Evolutionary conservation across 169 alveolate species (phyloP), one percentile per base, ranked within the genome.

Genomic region (Plasmodium gaboni): DNA sequence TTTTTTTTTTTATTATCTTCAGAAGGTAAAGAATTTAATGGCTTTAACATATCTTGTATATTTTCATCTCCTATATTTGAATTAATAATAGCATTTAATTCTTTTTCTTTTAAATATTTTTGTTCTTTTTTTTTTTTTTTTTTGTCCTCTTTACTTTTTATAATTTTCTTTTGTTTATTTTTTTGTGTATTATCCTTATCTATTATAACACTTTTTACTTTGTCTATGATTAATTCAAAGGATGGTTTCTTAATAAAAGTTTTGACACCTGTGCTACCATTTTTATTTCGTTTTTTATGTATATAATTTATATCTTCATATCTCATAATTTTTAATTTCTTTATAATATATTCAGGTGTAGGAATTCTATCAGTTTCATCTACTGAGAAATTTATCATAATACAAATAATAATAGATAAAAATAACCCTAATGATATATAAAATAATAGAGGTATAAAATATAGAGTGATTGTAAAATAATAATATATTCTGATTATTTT

Each of bases 321-420:
- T 51, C 85, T 74, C 22, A 78, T 73, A 12, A 92, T 93, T 67
- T 87, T 70, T 73, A 94, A 70, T 88, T 86, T 80, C 15, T 32
- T 74, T 61, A 94, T 38, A 12, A 92, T 60, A 78, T 64, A 73
- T 64, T 70, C 53, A 1, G 90, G 90, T 1, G 90, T 80, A 22
- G 90, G 90, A 13, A 80, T 80, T 13, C 90, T 57, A 53, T 80
- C 80, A 46, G 38, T 28, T 67, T 80, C 90, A 51, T 80, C 83
- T 1, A 80, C 90, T 1, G 90, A 80, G 32, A 65, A 67, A 44
- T 80, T 50, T 19, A 80, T 55, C 15, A 80, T 67, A 71, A 80
- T 70, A 32, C 90, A 80, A 28, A 80, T 80, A 51, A 80, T 80
- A 10, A 80, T 44, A 7, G 90, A 80, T 4, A 80, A 48, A 46